Conservation (phyloP, 2,329 filamentous ascomycete species). For the Cadophora luteo-olivacea region DNA sequence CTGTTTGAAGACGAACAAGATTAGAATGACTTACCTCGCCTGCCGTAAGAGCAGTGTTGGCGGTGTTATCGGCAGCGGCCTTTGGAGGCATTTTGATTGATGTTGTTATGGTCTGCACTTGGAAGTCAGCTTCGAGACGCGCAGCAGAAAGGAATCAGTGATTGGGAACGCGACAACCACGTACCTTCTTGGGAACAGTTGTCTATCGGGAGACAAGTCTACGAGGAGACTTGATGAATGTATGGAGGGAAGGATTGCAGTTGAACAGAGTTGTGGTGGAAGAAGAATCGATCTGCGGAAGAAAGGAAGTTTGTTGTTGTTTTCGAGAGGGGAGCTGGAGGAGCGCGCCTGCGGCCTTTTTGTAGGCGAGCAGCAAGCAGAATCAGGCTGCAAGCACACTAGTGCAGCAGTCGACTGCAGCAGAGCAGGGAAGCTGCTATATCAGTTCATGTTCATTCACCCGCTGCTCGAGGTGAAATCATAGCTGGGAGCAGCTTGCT, state of each 20-base stretch:
- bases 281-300: neutral
- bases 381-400: constrained; percentile 13
- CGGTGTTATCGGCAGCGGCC: neutral
- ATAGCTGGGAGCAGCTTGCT: neutral
- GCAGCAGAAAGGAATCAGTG: neutral
- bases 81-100: constrained; percentile 11
- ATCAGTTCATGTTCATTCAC: neutral
- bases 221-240: neutral
- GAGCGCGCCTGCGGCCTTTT: neutral
- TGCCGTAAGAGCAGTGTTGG: neutral
- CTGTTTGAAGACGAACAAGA: neutral
- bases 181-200: neutral
- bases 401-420: neutral
- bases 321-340: neutral
- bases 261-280: neutral
- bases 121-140: neutral
- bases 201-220: neutral
- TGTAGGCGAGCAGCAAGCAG: constrained; percentile 7
- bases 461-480: neutral
- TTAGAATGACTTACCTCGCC: neutral
- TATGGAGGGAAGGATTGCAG: neutral
- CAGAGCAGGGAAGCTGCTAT: neutral
- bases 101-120: neutral
- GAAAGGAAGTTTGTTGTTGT: constrained; percentile 6
- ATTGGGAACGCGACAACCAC: neutral